Conservation (phyloP, 768 basidiomycete genomes). For the Cubamyces lactineus region DNA sequence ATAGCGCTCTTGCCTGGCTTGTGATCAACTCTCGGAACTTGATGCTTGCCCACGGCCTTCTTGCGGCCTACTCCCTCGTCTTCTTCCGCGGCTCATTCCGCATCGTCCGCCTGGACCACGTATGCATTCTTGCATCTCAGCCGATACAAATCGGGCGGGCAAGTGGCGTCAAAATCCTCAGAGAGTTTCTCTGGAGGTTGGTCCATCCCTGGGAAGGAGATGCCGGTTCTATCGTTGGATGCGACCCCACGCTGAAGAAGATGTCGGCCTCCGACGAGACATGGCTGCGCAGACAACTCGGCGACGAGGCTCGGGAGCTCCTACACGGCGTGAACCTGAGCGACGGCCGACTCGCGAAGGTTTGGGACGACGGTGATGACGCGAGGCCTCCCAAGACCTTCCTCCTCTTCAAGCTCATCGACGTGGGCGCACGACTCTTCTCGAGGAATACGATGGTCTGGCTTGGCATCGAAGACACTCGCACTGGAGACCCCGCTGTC, state of each 20-base stretch:
- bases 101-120: constrained; percentile 19
- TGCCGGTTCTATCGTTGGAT: constrained; percentile 4
- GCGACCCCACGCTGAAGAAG: constrained; percentile 6
- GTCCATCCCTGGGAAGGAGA: constrained; percentile 12
- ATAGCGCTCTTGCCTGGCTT: background rate
- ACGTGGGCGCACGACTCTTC: constrained; percentile 18
- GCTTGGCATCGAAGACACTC: constrained; percentile 13
- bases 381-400: background rate
- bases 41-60: constrained; percentile 11
- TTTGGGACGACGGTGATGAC: background rate
- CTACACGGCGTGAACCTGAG: background rate
- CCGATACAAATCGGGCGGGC: background rate
- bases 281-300: constrained; percentile 1
- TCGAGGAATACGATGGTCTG: constrained; percentile 20
- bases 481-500: background rate
- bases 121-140: constrained; percentile 10
- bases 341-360: constrained; percentile 5
- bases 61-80: constrained; percentile 12
- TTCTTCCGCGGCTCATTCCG: constrained; percentile 8
- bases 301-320: background rate
- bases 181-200: constrained; percentile 23
- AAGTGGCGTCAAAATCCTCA: background rate
- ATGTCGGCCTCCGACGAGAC: background rate
- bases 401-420: constrained; percentile 7
- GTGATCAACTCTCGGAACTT: constrained; percentile 8